A percentile compares a stretch with the other conserved stretches of the same genome.
phyloP scores from a whole-genome alignment of 768 basidiomycete species.

The Boletus rubroflammeus region DNA sequence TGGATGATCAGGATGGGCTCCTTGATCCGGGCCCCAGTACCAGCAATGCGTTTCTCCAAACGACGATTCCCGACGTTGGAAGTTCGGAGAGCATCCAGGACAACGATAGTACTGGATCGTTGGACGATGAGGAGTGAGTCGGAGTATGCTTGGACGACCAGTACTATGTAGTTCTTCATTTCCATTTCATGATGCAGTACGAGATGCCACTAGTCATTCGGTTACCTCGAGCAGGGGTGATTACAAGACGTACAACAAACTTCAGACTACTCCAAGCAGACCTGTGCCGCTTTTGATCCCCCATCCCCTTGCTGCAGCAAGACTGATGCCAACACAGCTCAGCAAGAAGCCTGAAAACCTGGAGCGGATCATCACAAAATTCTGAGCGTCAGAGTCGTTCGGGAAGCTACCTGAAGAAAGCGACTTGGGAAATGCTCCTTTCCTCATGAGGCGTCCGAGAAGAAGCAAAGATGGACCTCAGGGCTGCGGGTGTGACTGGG shows the following conservation, averaged over 20 bases:
- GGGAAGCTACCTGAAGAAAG: slow-evolving; percentile 71
- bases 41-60: slow-evolving; percentile 28
- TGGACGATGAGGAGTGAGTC: slow-evolving; percentile 18
- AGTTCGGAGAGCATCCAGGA: slow-evolving; percentile 14
- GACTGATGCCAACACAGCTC: slow-evolving; percentile 76
- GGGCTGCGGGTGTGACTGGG: slow-evolving; percentile 77
- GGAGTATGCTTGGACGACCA: background rate
- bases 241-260: background rate
- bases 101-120: slow-evolving; percentile 13
- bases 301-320: slow-evolving; percentile 67
- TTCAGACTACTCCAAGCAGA: slow-evolving; percentile 61
- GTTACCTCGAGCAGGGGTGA: background rate
- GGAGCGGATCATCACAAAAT: background rate
- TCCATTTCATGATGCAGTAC: slow-evolving; percentile 1
- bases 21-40: slow-evolving; percentile 19
- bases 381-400: background rate
- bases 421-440: slow-evolving; percentile 76
- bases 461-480: slow-evolving; percentile 83
- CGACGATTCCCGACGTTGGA: slow-evolving; percentile 15
- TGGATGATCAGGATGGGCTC: slow-evolving; percentile 39
- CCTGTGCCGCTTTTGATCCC: slow-evolving; percentile 64
- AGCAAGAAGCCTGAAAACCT: slow-evolving; percentile 82
- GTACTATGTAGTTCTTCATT: slow-evolving; percentile 2
- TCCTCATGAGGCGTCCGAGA: slow-evolving; percentile 80
- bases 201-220: background rate